phyloP scores from a whole-genome alignment of 2,329 filamentous ascomycete genomes.

The Pestalotiopsis sp. region DNA sequence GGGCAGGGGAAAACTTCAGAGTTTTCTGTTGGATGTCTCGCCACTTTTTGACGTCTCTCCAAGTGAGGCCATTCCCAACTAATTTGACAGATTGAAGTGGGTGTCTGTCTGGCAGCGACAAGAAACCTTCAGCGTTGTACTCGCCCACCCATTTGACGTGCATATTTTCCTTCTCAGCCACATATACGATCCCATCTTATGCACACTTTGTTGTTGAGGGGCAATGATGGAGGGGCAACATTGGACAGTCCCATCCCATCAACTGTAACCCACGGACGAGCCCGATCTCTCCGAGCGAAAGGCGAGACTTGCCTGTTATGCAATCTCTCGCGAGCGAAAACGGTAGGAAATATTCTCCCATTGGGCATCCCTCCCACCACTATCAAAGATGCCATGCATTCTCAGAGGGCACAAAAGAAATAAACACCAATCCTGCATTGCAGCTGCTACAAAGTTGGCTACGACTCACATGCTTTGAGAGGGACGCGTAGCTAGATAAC shows the following conservation, averaged over 20 bases:
- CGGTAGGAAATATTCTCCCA: background rate
- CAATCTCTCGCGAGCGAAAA: background rate
- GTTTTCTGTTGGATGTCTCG: background rate
- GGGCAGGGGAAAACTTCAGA: background rate
- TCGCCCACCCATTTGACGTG: background rate
- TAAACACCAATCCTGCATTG: background rate
- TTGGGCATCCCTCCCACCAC: background rate
- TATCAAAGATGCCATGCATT: background rate
- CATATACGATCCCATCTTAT: background rate
- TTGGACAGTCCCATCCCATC: background rate
- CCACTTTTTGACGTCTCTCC: background rate
- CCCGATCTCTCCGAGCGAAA: background rate
- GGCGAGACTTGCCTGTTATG: background rate
- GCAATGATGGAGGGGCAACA: background rate
- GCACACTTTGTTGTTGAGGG: background rate
- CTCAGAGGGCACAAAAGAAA: background rate
- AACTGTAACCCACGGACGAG: background rate
- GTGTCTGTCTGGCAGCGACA: background rate
- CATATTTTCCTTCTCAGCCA: background rate
- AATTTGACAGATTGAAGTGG: background rate
- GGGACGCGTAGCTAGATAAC: conserved; percentile 10
- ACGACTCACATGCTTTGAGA: conserved; percentile 9
- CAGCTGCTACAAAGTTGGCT: background rate
- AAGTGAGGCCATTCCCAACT: conserved; percentile 9
- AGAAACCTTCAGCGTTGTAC: background rate